Conservation (phyloP, 129 eudicot species). For the Sambucus nigra region DNA sequence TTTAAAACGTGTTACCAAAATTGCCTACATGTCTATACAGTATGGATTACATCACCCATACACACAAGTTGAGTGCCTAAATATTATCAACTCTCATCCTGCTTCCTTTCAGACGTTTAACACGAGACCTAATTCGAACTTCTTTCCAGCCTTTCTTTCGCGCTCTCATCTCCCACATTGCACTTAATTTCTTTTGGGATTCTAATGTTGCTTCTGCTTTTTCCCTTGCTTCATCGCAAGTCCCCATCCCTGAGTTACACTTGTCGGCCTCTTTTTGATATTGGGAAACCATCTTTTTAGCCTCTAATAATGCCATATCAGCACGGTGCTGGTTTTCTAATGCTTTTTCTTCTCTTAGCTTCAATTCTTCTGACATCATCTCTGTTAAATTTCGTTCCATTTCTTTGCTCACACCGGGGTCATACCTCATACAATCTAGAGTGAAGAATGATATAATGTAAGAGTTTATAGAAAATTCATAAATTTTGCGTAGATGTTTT, state of each 20-base stretch:
- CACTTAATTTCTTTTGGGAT: slow-evolving; percentile 17
- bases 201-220: slow-evolving; percentile 23
- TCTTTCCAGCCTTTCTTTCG: slow-evolving; percentile 34
- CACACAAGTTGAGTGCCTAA: neutral
- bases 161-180: slow-evolving; percentile 36
- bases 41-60: neutral
- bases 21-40: neutral
- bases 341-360: slow-evolving; percentile 25
- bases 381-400: slow-evolving; percentile 18
- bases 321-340: slow-evolving; percentile 21
- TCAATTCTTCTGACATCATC: slow-evolving; percentile 27
- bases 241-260: slow-evolving; percentile 40
- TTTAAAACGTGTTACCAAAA: no score
- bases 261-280: slow-evolving; percentile 46
- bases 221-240: slow-evolving; percentile 41
- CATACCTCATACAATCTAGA: slow-evolving; percentile 32
- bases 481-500: no score
- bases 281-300: slow-evolving; percentile 29
- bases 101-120: neutral
- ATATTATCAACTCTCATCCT: neutral
- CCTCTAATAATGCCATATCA: slow-evolving; percentile 27
- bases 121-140: neutral
- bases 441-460: neutral
- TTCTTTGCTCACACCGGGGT: slow-evolving; percentile 27
- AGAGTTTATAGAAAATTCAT: no score